Evolutionary conservation across 2,329 filamentous ascomycete species (phyloP), one percentile per base, ranked within the genome.

Genomic region (Zasmidium cellare): DNA sequence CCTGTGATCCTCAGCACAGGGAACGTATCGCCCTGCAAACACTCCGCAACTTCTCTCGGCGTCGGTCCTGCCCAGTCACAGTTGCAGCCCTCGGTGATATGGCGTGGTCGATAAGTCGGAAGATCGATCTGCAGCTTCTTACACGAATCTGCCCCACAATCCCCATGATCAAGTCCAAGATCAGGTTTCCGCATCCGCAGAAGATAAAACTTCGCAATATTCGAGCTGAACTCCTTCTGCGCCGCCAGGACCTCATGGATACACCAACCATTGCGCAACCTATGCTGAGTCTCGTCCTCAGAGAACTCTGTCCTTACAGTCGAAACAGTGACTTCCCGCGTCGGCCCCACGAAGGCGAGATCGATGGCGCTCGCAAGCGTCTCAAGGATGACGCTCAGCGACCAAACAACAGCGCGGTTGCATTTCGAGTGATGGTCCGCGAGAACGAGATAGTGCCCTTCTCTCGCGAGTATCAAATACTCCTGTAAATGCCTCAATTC

Each of bases 231-330:
- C 16, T 31, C 20, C 14, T 53, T 46, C 35, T 53, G 16, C 14
- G 19, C 51, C 46, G 12, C 22, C 3, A 22, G 25, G 23, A 53
- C 25, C 20, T 19, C 31, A 19, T 35, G 44, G 18, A 35, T 31
- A 18, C 51, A 53, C 51, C 51, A 53, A 2, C 51, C 51, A 46
- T 46, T 18, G 23, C 35, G 46, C 20, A 25, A 12, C 46, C 24
- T 49, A 28, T 28, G 25, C 25, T 18, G 35, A 9, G 46, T 49
- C 19, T 46, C 46, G 16, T 49, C 46, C 25, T 20, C 16, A 22
- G n/a, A n/a, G 18, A 23, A 6, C 2, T 49, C 22, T 19, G 20
- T 22, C 9, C 12, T 46, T 5, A 11, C 18, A 46, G 23, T 46
- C 12, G 12, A 2, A 46, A 46, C 11, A 18, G 19, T 18, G 19